Percentiles rank a stretch among this genome's conserved stretches.
Conservation (phyloP, 108 stramenopile genomes). For the Skeletonema tropicum region DNA sequence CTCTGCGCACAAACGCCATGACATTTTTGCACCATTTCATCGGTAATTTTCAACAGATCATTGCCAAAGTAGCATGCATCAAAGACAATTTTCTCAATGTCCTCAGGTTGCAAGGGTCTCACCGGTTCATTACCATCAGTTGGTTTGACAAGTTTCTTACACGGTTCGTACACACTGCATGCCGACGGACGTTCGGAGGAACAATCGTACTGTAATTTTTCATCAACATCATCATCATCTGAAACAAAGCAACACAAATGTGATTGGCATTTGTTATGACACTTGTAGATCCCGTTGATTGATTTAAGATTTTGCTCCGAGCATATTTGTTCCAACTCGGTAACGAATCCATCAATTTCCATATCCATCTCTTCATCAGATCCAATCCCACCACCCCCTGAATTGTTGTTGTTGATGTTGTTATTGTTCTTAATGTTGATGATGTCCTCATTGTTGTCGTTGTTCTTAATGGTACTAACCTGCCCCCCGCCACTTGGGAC, state of each 20-base stretch:
- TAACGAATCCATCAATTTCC: slow-evolving; percentile 16
- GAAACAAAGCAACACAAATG: slow-evolving; percentile 18
- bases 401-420: neutral
- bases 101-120: neutral
- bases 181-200: neutral
- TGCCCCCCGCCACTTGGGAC: neutral
- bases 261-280: slow-evolving; percentile 21
- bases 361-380: neutral
- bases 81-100: neutral
- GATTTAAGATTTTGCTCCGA: slow-evolving; percentile 13
- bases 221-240: neutral
- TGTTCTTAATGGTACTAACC: neutral
- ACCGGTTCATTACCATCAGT: neutral
- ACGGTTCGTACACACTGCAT: slow-evolving; percentile 17
- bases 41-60: neutral
- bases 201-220: slow-evolving; percentile 4
- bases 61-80: neutral
- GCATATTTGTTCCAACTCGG: slow-evolving; percentile 14
- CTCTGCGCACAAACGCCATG: slow-evolving; percentile 15
- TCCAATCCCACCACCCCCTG: neutral
- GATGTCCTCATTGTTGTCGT: too few relatives aligned
- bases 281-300: slow-evolving; percentile 14
- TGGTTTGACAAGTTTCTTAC: slow-evolving; percentile 14
- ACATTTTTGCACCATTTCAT: slow-evolving; percentile 4
- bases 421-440: neutral